Evolutionary conservation across 192 early-diverging fungal species (phyloP).

Genomic region (Rhizophagus prolifer): DNA sequence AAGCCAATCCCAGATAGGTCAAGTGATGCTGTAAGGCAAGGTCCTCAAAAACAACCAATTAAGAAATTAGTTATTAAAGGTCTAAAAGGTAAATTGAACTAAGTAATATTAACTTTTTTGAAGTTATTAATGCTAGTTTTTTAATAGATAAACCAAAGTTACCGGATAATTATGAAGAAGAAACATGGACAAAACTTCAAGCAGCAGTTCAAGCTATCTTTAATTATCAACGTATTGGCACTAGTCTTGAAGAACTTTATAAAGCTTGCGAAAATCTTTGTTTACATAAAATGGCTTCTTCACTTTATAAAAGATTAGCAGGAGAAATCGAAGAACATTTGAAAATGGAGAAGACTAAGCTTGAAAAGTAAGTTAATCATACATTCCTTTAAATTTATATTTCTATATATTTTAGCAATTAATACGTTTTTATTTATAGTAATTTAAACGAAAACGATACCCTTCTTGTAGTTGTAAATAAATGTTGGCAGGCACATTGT

Average conservation of each 20-base stretch:
- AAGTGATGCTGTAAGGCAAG: neutral
- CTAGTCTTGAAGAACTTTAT: slow-evolving; percentile 84
- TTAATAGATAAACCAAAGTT: slow-evolving; percentile 51
- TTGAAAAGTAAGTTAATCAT: slow-evolving; percentile 33
- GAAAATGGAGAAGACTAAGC: slow-evolving; percentile 43
- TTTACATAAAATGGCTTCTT: slow-evolving; percentile 66
- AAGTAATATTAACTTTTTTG: neutral
- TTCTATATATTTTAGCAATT: neutral
- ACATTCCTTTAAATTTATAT: neutral
- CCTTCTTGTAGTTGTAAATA: slow-evolving; percentile 47
- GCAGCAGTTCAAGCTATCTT: slow-evolving; percentile 76
- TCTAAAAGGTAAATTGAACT: slow-evolving; percentile 52
- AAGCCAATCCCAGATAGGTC: neutral
- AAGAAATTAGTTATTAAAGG: slow-evolving; percentile 65
- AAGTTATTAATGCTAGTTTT: neutral
- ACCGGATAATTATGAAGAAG: slow-evolving; percentile 66
- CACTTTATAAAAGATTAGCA: slow-evolving; percentile 61
- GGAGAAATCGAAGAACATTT: slow-evolving; percentile 58
- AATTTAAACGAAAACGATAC: slow-evolving; percentile 33
- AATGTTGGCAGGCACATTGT: slow-evolving; percentile 66
- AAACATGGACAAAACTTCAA: slow-evolving; percentile 65
- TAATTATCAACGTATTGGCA: slow-evolving; percentile 53
- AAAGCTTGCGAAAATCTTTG: slow-evolving; percentile 81
- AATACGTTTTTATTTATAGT: slow-evolving; percentile 20
- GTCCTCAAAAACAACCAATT: slow-evolving; percentile 34